Conservation (phyloP, 2,329 filamentous ascomycete species). For the Plectosphaerella cucumerina region DNA sequence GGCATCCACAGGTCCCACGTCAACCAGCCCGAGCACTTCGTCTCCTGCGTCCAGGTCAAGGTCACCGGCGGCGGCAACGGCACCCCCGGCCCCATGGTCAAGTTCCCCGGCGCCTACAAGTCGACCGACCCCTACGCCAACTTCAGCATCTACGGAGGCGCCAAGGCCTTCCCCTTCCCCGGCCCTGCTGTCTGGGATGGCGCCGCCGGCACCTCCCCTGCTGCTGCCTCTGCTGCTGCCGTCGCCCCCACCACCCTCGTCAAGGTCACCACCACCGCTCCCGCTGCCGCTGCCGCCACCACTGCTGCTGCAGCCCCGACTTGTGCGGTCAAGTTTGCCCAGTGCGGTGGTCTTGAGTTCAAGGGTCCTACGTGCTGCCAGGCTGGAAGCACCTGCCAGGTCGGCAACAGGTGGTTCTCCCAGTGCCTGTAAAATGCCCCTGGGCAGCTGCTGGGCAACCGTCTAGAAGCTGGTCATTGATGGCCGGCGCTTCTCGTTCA, state of each 20-base stretch:
- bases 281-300: background rate
- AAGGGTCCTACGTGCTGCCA: slow-evolving; percentile 15
- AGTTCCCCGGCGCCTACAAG: slow-evolving; percentile 24
- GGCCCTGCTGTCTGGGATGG: slow-evolving; percentile 5
- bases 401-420: slow-evolving; percentile 15
- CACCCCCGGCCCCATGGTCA: slow-evolving; percentile 15
- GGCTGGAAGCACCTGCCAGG: slow-evolving; percentile 12
- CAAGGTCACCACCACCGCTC: background rate
- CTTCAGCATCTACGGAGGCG: slow-evolving; percentile 16
- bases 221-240: background rate
- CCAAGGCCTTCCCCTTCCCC: slow-evolving; percentile 7
- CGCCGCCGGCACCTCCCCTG: background rate
- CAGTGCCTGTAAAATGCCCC: slow-evolving; percentile 14
- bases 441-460: too few relatives aligned
- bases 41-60: slow-evolving; percentile 15
- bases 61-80: slow-evolving; percentile 12
- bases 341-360: slow-evolving; percentile 16
- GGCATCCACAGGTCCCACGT: slow-evolving; percentile 16
- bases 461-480: too few relatives aligned
- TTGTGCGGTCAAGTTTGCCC: slow-evolving; percentile 12
- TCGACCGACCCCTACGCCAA: slow-evolving; percentile 16
- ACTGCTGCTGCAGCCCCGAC: background rate
- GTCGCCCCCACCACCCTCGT: background rate
- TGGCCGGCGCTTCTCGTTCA: too few relatives aligned
- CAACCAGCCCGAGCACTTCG: slow-evolving; percentile 14